phyloP scores from a whole-genome alignment of 2,329 filamentous ascomycete species.

The Falciphora oryzae region DNA sequence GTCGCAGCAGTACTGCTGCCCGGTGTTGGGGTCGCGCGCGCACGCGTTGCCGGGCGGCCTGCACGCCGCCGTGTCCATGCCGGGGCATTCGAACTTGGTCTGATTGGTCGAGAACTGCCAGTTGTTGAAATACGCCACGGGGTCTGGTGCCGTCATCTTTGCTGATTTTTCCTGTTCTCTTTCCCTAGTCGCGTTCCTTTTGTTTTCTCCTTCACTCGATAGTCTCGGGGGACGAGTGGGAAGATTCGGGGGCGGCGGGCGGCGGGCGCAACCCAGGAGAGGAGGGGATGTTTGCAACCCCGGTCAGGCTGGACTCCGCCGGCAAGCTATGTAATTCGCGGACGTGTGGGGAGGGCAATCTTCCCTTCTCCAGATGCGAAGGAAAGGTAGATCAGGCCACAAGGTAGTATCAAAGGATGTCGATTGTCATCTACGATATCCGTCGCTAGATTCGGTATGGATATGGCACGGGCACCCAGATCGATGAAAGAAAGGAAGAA shows the following conservation, averaged over 20 bases:
- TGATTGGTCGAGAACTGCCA: conserved; percentile 17
- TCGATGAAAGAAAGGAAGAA: not conserved
- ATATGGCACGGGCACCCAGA: not conserved
- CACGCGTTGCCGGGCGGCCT: conserved; percentile 15
- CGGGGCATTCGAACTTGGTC: conserved; percentile 14
- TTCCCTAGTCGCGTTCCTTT: not conserved
- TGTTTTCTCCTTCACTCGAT: not conserved
- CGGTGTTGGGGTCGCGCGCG: conserved; percentile 16
- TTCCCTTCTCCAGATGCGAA: not conserved
- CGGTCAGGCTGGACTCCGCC: not conserved
- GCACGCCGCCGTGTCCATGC: conserved; percentile 11
- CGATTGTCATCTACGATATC: not conserved
- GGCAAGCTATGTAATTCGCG: not conserved
- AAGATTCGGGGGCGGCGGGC: not conserved
- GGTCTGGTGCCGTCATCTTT: not conserved
- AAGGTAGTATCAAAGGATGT: not conserved
- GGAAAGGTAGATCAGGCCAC: not conserved
- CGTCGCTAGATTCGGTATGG: not conserved
- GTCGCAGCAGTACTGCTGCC: conserved; percentile 17
- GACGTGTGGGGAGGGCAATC: not conserved
- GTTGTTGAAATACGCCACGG: conserved; percentile 13
- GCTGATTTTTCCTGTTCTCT: not conserved
- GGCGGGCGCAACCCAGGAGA: not conserved
- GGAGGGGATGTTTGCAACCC: not conserved
- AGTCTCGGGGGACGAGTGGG: not conserved